Conservation (phyloP, 2,329 filamentous ascomycete species). For the Fusarium marasasianum region DNA sequence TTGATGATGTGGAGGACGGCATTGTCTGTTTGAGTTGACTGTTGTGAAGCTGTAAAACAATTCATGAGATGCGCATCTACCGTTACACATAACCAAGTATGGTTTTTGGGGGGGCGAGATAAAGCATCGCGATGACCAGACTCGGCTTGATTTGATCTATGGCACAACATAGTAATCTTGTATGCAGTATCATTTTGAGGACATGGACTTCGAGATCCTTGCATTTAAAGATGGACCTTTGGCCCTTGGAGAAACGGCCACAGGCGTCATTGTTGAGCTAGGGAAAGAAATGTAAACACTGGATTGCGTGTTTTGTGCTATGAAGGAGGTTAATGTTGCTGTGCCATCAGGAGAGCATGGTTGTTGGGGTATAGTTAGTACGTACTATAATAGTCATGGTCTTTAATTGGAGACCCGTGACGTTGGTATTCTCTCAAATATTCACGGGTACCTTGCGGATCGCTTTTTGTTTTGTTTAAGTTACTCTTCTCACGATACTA, state of each 20-base stretch:
- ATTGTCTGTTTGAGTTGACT: not conserved
- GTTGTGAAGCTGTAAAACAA: constrained; percentile 9
- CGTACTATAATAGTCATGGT: not conserved
- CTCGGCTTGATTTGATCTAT: not conserved
- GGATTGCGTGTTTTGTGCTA: constrained; percentile 18
- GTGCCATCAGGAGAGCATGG: constrained; percentile 14
- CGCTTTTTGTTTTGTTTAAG: not conserved
- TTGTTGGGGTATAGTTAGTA: not conserved
- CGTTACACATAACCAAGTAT: not conserved
- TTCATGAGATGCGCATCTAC: not conserved
- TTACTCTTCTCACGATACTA: not conserved
- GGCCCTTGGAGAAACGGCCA: not conserved
- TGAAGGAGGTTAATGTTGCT: constrained; percentile 16
- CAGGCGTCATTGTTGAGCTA: constrained; percentile 6
- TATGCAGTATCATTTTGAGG: not conserved
- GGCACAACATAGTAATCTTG: not conserved
- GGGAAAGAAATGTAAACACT: not conserved
- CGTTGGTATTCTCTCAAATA: not conserved
- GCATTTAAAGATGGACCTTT: not conserved
- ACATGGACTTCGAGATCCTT: not conserved
- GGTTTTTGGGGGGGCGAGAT: not conserved
- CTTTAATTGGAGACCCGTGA: constrained; percentile 9
- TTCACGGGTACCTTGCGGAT: not conserved
- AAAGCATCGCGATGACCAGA: not conserved
- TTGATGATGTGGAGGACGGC: not conserved